Evolutionary conservation across 495 filamentous ascomycete genomes (phyloP), one percentile per base, ranked within the genome.

Genomic region (Podospora tetraspora): DNA sequence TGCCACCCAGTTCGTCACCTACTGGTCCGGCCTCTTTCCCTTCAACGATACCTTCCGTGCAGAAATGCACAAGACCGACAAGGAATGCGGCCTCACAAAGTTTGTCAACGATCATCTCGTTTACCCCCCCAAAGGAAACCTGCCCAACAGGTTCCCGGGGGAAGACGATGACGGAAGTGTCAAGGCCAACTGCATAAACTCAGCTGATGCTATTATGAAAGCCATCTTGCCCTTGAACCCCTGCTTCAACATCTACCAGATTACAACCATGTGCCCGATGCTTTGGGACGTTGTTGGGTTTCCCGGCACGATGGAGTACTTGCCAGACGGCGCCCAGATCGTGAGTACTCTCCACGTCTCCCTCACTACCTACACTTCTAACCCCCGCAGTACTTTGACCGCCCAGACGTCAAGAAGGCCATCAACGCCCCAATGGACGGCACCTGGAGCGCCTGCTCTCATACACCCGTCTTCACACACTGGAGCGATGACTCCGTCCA

Each of bases 181-280:
- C 68, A 63, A 61, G 13, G 30, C 57, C 21, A 69, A 81, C 72
- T 63, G 79, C 76, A 64, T 69, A 62, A 57, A 74, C 69, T 19
- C 90, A 25, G 91, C 82, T 78, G 79, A 83, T 68, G 80, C 85
- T 52, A 84, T 91, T 63, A 67, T 68, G 19, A 74, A 79, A 19
- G 91, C 89, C 27, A 84, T 82, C 21, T 73, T 80, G 24, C 67
- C 79, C 30, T 77, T 90, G 30, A 95, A 94, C 79, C 92, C 92
- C 0, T 94, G 92, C 81, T 95, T 91, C 81, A 87, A 92, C 80
- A 80, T 90, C 59, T 94, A 94, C 78, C 87, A 92, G 66, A 83
- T 95, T 22, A 84, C 87, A 23, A 88, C 87, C 66, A 91, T 86
- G 56, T 95, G 92, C 75, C 92, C 92, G 0, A 77, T 89, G 57